Base-by-base conservation (phyloP, 2,329 filamentous ascomycete genomes). In the Talaromyces sp. region DNA sequence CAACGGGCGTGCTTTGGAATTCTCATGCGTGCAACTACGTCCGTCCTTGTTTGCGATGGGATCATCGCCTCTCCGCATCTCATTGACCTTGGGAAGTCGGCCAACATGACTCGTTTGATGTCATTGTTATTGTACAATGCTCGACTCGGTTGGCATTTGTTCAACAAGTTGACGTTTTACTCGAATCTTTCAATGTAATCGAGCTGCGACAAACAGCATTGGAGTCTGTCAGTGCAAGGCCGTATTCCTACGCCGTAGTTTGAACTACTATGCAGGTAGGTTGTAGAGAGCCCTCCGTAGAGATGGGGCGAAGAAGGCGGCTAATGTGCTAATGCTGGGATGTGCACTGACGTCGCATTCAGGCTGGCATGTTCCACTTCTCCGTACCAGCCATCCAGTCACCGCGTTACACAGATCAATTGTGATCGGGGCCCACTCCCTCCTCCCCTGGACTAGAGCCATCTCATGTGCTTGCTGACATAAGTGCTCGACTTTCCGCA, bases 381-480 rank as follows among this genome's bases (percentile, higher is more conserved):
- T 33, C 49, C 49, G 50, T 33, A 54, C 50, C 14, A 54, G 50
- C 31, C 50, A 35, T 16, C 50, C 50, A 54, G 31, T 54, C 50
- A 54, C 27, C 50, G 31, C 50, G 22, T 61, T 49, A 52, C 41
- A 47, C 58, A 35, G 41, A 60, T 60, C 58, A 33, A 47, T 45
- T 33, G 39, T 60, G 22, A 49, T 60, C 41, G 58, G 58, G 58
- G 5, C 41, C 57, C 57, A 45, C 57, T 60, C 39, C 33, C 11
- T 37, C 22, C 59, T 52, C 45, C 45, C 45, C 60, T 62, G 60
- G 60, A 31, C 59, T 61, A 50, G 31, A 60, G 59, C 59, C 45
- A 54, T 35, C 50, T 54, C 50, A 52, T 52, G 49, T n/a, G 50
- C 50, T 14, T 14, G 52, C 52, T 56, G 14, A 56, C 52, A 22